Evolutionary conservation across 2,329 filamentous ascomycete genomes (phyloP).

Genomic region (Macroventuria anomochaeta): DNA sequence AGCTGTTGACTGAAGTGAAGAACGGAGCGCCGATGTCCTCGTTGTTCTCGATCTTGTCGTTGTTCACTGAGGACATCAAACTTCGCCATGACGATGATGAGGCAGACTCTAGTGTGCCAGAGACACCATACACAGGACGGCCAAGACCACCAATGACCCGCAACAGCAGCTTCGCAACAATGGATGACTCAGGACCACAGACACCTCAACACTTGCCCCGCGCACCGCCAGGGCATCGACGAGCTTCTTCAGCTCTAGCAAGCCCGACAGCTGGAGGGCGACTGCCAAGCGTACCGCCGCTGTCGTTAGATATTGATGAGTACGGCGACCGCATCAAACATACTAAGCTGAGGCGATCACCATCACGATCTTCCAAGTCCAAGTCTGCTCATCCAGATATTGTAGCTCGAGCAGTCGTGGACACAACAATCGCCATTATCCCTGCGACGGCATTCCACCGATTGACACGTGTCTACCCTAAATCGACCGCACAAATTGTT

Average conservation of each 20-base stretch:
- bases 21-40: constrained; percentile 99
- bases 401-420: constrained; percentile 91
- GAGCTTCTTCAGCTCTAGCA: constrained; percentile 38
- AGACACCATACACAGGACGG: constrained; percentile 31
- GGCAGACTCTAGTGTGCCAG: constrained; percentile 36
- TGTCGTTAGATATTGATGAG: constrained; percentile 67
- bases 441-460: constrained; percentile 94
- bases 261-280: constrained; percentile 47
- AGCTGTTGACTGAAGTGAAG: constrained; percentile 93
- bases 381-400: constrained; percentile 95
- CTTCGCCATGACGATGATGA: constrained; percentile 72
- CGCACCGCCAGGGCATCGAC: constrained; percentile 31
- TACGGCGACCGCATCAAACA: constrained; percentile 30
- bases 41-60: constrained; percentile 92
- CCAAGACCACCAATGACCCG: constrained; percentile 31
- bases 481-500: constrained; percentile 95
- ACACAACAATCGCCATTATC: constrained; percentile 98
- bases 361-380: constrained; percentile 50
- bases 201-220: constrained; percentile 36
- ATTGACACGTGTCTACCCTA: constrained; percentile 91
- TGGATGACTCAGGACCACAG: constrained; percentile 40
- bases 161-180: constrained; percentile 39
- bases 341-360: constrained; percentile 27
- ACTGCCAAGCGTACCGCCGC: constrained; percentile 70
- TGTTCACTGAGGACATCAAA: constrained; percentile 95